phyloP scores from a whole-genome alignment of 805 yeast genomes.

The Jamesozyma hellenica region DNA sequence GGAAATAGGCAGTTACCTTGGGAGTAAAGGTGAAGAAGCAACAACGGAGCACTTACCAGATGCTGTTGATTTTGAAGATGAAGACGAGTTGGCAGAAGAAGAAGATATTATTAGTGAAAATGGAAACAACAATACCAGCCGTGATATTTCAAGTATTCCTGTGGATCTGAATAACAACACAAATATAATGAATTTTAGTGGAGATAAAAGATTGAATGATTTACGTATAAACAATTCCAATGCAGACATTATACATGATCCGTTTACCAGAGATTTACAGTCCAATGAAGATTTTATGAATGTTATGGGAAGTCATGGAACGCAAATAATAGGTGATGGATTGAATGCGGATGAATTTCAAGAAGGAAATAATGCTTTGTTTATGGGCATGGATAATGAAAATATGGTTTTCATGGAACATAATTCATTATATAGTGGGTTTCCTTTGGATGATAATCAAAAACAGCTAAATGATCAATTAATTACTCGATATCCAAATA shows the following conservation, averaged over 20 bases:
- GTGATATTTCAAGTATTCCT: neutral
- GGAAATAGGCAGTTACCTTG: slow-evolving; percentile 26
- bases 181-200: neutral
- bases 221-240: neutral
- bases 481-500: neutral
- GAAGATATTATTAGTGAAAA: neutral
- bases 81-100: slow-evolving; percentile 79
- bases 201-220: neutral
- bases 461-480: neutral
- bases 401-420: slow-evolving; percentile 13
- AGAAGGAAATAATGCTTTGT: slow-evolving; percentile 25
- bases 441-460: slow-evolving; percentile 8
- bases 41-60: slow-evolving; percentile 69
- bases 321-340: slow-evolving; percentile 3
- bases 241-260: neutral
- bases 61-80: slow-evolving; percentile 90
- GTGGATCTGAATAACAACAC: neutral
- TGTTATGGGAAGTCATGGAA: slow-evolving; percentile 4
- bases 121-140: neutral
- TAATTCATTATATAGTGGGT: slow-evolving; percentile 12
- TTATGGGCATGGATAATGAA: slow-evolving; percentile 23
- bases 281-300: slow-evolving; percentile 4
- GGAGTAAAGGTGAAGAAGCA: slow-evolving; percentile 32
- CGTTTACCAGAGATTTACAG: slow-evolving; percentile 1
- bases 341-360: slow-evolving; percentile 11